phyloP scores from a whole-genome alignment of 1,284 basidiomycete genomes.

The Porogramme epimiltina region DNA sequence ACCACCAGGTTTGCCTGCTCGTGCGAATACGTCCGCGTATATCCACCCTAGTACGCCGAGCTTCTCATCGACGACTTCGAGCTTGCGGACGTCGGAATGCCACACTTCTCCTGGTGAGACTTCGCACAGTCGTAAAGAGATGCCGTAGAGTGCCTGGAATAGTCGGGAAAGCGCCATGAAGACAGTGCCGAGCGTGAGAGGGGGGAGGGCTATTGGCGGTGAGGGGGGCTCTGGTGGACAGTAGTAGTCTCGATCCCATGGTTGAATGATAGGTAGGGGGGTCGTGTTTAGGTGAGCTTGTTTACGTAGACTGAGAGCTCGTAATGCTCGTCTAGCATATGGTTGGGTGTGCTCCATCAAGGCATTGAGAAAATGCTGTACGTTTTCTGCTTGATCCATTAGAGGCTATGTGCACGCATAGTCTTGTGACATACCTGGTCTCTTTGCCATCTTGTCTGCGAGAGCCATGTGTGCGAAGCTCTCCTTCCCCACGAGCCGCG shows the following conservation, averaged over 20 bases:
- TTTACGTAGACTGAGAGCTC: constrained; percentile 73
- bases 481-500: constrained; percentile 77
- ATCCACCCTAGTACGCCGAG: constrained; percentile 90
- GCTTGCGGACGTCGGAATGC: constrained; percentile 86
- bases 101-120: constrained; percentile 82
- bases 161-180: constrained; percentile 87
- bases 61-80: constrained; percentile 90
- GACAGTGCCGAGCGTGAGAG: constrained; percentile 81
- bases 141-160: constrained; percentile 86
- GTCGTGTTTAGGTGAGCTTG: constrained; percentile 61
- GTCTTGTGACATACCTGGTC: constrained; percentile 56
- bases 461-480: constrained; percentile 86
- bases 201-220: constrained; percentile 68
- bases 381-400: constrained; percentile 64
- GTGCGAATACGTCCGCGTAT: constrained; percentile 90
- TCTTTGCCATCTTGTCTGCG: constrained; percentile 94
- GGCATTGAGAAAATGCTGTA: constrained; percentile 80
- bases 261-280: constrained; percentile 69
- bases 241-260: constrained; percentile 95
- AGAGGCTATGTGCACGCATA: neutral
- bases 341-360: constrained; percentile 78
- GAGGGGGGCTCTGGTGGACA: constrained; percentile 76
- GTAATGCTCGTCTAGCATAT: constrained; percentile 72
- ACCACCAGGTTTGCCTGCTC: constrained; percentile 85
- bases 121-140: constrained; percentile 75